Base-by-base conservation (phyloP, 768 basidiomycete genomes). In the Rhizopogon rudus region DNA sequence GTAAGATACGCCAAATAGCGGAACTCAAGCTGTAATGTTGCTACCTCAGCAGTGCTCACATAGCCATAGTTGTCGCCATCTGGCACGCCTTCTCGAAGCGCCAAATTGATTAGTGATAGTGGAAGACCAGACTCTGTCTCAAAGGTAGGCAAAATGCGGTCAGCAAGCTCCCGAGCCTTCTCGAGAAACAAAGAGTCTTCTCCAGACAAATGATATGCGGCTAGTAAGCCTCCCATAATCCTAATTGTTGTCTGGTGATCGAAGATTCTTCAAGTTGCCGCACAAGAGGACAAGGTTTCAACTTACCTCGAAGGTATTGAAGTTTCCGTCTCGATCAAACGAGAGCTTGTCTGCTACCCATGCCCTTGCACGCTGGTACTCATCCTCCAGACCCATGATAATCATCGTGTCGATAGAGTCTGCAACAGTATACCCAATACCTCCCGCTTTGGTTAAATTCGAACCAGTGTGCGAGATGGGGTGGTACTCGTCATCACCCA, bases 401-500 rank as follows among this genome's bases (percentile, higher is more conserved):
- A 91, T 77, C 75, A 98, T 82, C 12, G 87, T 87, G 69, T 97
- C 95, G 16, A 97, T 77, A 0, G 90, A 85, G 64, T 97, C 95
- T 53, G 88, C 80, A 44, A 98, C 86, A 39, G 87, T 91, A 67
- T 93, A 95, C 22, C 93, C 93, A 51, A 97, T 87, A 13, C 91
- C 87, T 39, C 91, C 92, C 2, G 83, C 85, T 5, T 71, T 61
- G 0, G 89, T 87, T 29, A 98, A 77, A 67, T 98, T 93, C 8
- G 82, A 80, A 4, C 95, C 95, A 28, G 71, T 72, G 48, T 78
- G 77, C 51, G 80, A 80, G 22, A 98, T 78, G 0, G 95, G 94
- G 63, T 96, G 92, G 63, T 93, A 97, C 68, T 96, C 91, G 73
- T 97, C 93, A 54, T 80, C 80, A 1, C 94, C 94, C 83, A 92